A percentile compares a stretch with the other conserved stretches of the same genome.
These are phyloP conservation scores for Dissoconium aciculare DNA, from an alignment of 2,329 filamentous ascomycete species.

Conservation along the genomic window DNA sequence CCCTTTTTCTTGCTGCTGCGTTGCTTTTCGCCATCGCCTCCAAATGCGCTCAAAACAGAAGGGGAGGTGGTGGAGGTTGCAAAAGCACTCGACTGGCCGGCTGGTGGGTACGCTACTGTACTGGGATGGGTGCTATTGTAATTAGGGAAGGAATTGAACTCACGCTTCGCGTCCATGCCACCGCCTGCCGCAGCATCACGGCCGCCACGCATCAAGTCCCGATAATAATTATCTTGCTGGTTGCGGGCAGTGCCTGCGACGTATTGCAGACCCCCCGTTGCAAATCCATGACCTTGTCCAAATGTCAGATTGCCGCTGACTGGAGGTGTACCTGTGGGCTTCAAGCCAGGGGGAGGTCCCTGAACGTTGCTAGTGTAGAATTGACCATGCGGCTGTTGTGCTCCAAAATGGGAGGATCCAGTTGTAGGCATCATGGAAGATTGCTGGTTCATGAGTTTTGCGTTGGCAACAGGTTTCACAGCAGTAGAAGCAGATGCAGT, in stretches of 20 bases:
- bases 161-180: slow-evolving; percentile 18
- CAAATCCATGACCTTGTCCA: slow-evolving; percentile 74
- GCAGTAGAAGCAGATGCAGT: slow-evolving; percentile 41
- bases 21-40: slow-evolving; percentile 37
- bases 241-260: slow-evolving; percentile 34
- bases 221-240: slow-evolving; percentile 14
- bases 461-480: slow-evolving; percentile 64
- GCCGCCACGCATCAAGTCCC: slow-evolving; percentile 11
- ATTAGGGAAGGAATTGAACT: slow-evolving; percentile 20
- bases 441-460: slow-evolving; percentile 70
- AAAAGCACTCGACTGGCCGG: slow-evolving; percentile 14
- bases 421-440: slow-evolving; percentile 63
- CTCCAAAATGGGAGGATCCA: slow-evolving; percentile 32
- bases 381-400: slow-evolving; percentile 43
- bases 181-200: slow-evolving; percentile 10
- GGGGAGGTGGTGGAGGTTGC: slow-evolving; percentile 14
- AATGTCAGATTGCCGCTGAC: slow-evolving; percentile 71
- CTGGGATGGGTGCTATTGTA: slow-evolving; percentile 12
- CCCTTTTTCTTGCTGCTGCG: slow-evolving; percentile 81
- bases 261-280: slow-evolving; percentile 51
- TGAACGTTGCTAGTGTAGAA: slow-evolving; percentile 78
- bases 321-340: slow-evolving; percentile 86
- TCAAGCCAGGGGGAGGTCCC: slow-evolving; percentile 84
- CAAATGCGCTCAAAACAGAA: slow-evolving; percentile 14
- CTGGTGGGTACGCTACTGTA: slow-evolving; percentile 13